Conservation (phyloP, 2,329 filamentous ascomycete species). For the Trichoderma guizhouense region DNA sequence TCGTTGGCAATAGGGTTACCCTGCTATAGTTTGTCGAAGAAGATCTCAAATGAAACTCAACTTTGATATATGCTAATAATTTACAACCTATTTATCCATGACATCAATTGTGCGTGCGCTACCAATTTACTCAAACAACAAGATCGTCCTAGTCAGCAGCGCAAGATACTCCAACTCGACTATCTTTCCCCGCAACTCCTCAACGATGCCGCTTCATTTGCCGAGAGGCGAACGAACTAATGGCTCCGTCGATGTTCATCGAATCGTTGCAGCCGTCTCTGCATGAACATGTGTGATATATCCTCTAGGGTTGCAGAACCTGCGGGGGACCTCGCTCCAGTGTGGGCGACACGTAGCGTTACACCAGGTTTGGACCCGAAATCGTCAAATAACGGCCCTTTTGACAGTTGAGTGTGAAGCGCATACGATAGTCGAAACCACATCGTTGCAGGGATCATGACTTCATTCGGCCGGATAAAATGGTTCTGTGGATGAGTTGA, state of each 20-base stretch:
- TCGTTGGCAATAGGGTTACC: background rate
- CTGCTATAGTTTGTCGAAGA: background rate
- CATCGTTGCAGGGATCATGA: background rate
- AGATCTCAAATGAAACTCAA: background rate
- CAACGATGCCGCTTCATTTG: background rate
- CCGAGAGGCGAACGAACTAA: background rate
- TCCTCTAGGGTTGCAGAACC: background rate
- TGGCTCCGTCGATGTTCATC: background rate
- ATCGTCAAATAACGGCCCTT: background rate
- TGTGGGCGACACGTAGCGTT: background rate
- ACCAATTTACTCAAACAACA: background rate
- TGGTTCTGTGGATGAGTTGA: background rate
- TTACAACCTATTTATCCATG: background rate
- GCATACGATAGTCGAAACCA: background rate
- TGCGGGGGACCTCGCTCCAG: background rate
- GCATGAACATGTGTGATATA: conserved; percentile 2
- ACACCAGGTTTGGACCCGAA: background rate
- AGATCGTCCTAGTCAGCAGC: background rate
- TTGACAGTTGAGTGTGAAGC: background rate
- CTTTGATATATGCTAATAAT: background rate
- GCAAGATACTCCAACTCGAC: background rate
- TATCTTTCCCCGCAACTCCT: conserved; percentile 2
- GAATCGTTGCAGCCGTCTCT: background rate
- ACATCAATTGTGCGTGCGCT: background rate
- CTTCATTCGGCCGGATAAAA: conserved; percentile 8